Evolutionary conservation across 2,329 filamentous ascomycete species (phyloP).

Genomic region (Beauveria varroae): DNA sequence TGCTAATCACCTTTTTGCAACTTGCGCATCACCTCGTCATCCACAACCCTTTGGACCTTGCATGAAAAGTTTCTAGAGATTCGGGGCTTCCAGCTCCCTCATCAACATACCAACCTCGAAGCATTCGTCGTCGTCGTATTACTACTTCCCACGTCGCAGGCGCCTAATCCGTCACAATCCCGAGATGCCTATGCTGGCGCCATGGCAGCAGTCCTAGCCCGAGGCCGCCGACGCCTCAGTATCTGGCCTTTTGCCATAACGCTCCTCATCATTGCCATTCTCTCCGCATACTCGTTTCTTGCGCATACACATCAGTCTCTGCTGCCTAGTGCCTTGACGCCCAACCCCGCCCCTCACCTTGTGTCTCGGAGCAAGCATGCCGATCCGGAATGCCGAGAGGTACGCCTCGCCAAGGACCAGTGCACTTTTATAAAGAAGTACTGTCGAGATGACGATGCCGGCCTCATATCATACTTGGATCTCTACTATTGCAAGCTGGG

Average conservation of each 20-base stretch:
- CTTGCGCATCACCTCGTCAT: conserved; percentile 5
- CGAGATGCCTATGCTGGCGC: not conserved
- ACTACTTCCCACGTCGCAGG: not conserved
- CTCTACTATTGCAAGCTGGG: conserved; percentile 82
- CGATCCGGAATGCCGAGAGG: conserved; percentile 60
- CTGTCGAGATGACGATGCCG: conserved; percentile 83
- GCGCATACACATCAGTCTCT: conserved; percentile 16
- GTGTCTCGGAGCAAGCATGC: conserved; percentile 19
- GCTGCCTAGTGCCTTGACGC: conserved; percentile 10
- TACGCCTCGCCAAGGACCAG: conserved; percentile 71
- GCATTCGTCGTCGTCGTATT: not conserved
- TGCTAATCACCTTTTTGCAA: not conserved
- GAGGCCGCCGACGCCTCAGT: conserved; percentile 20
- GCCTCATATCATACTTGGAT: conserved; percentile 78
- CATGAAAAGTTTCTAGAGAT: not conserved
- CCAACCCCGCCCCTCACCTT: conserved; percentile 15
- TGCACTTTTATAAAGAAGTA: conserved; percentile 79
- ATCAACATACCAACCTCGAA: not conserved
- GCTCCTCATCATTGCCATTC: conserved; percentile 36
- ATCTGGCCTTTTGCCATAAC: conserved; percentile 39
- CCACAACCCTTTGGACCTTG: not conserved
- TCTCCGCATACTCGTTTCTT: conserved; percentile 39
- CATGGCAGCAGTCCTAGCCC: conserved; percentile 31
- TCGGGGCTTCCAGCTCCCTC: not conserved
- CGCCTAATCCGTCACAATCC: not conserved